A percentile compares a stretch with the other conserved stretches of the same genome.
Evolutionary conservation across 2,329 filamentous ascomycete species (phyloP).

Genomic region (Trichophyton mentagrophytes): DNA sequence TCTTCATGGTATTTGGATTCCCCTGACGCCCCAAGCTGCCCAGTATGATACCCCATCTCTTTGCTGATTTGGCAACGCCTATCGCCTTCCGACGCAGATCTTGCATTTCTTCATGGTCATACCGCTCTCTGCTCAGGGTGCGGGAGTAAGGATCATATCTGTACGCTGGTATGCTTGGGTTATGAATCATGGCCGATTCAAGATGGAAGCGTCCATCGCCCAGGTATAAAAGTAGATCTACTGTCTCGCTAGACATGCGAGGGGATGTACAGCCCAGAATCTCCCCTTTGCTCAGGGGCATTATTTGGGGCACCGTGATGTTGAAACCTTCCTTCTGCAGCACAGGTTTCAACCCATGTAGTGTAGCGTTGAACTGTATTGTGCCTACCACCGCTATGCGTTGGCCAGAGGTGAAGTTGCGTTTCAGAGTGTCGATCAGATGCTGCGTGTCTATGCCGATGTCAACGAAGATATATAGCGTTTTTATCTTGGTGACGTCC

Average conservation of each 20-base stretch:
- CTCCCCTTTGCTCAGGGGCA: slow-evolving; percentile 84
- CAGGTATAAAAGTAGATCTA: slow-evolving; percentile 75
- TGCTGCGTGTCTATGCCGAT: slow-evolving; percentile 90
- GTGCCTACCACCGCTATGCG: slow-evolving; percentile 89
- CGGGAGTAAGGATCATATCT: slow-evolving; percentile 94
- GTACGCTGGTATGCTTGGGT: slow-evolving; percentile 79
- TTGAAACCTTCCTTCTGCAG: slow-evolving; percentile 76
- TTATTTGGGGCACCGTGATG: slow-evolving; percentile 80
- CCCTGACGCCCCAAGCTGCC: slow-evolving; percentile 87
- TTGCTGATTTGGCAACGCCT: slow-evolving; percentile 56
- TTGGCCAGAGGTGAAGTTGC: slow-evolving; percentile 75
- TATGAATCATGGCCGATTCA: slow-evolving; percentile 98
- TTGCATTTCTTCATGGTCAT: slow-evolving; percentile 86
- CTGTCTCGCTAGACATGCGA: slow-evolving; percentile 44
- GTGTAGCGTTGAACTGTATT: slow-evolving; percentile 96
- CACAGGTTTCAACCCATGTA: slow-evolving; percentile 67
- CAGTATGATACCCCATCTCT: slow-evolving; percentile 89
- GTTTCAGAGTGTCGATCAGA: slow-evolving; percentile 70
- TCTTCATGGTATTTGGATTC: slow-evolving; percentile 78
- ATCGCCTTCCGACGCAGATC: slow-evolving; percentile 67
- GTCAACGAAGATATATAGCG: slow-evolving; percentile 94
- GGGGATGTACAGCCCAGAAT: slow-evolving; percentile 96
- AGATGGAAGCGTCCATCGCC: slow-evolving; percentile 92
- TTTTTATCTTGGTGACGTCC: slow-evolving; percentile 92
- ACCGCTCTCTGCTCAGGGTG: slow-evolving; percentile 78